These are phyloP conservation scores for Xylariaceae sp. DNA, from an alignment of 2,329 filamentous ascomycete species.

Conservation along the genomic window DNA sequence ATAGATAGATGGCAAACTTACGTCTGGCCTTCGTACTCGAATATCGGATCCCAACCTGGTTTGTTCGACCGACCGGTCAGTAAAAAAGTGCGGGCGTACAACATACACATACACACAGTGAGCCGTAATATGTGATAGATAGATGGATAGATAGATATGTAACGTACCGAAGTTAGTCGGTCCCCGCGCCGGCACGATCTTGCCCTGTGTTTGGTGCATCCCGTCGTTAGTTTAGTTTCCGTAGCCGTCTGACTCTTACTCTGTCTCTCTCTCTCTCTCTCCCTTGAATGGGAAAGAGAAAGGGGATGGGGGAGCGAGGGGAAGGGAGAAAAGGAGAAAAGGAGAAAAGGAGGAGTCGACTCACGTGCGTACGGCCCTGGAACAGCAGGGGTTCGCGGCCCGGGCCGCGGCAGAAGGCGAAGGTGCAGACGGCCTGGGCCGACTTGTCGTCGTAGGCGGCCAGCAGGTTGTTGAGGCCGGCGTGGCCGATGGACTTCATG, in stretches of 20 bases:
- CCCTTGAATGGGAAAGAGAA: no score
- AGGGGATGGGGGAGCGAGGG: no score
- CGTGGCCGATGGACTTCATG: slow-evolving; percentile 77
- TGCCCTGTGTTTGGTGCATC: slow-evolving; percentile 50
- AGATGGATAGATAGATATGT: no score
- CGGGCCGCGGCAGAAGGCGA: slow-evolving; percentile 86
- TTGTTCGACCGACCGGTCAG: neutral
- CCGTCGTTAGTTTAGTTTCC: neutral
- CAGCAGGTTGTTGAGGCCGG: slow-evolving; percentile 87
- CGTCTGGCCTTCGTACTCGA: slow-evolving; percentile 90
- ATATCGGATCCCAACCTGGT: slow-evolving; percentile 92
- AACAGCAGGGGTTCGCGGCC: slow-evolving; percentile 84
- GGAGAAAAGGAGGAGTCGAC: slow-evolving; percentile 28
- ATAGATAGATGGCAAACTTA: slow-evolving; percentile 39
- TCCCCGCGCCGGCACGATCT: slow-evolving; percentile 83
- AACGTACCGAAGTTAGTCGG: slow-evolving; percentile 77
- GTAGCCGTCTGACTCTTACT: neutral
- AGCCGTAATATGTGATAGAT: no score
- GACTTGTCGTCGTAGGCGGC: slow-evolving; percentile 88
- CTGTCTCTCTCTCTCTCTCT: neutral
- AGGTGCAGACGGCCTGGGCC: slow-evolving; percentile 92
- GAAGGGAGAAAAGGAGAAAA: neutral
- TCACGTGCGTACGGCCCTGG: slow-evolving; percentile 82
- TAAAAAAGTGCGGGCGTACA: no score
- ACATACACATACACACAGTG: no score